Conservation (phyloP, 176 grass and related monocot genomes). For the Urochloa ruziziensis region DNA sequence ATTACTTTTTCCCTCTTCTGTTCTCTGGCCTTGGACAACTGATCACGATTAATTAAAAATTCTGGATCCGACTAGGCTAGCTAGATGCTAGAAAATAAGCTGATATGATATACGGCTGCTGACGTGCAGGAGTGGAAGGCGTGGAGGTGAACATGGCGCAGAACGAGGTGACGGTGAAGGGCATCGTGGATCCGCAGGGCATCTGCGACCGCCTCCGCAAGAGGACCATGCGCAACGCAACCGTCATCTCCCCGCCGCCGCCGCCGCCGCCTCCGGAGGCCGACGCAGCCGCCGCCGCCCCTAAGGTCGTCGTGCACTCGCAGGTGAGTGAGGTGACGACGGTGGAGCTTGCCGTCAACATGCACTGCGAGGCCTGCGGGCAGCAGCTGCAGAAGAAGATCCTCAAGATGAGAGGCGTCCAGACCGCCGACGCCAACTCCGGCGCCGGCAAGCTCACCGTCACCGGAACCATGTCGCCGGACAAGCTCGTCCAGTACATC, state of each 20-base stretch:
- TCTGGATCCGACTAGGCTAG: not conserved
- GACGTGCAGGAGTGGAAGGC: conserved; percentile 48
- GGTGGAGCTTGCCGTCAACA: conserved; percentile 71
- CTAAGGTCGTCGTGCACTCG: conserved; percentile 30
- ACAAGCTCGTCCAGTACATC: conserved; percentile 66
- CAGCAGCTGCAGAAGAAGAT: conserved; percentile 69
- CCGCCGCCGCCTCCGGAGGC: conserved; percentile 37
- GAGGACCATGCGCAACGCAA: conserved; percentile 61
- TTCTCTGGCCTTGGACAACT: not conserved
- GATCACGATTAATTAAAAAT: not conserved
- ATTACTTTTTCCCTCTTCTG: not conserved
- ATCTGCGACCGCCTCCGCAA: conserved; percentile 58
- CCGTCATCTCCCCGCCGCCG: conserved; percentile 50
- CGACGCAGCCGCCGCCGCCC: not conserved
- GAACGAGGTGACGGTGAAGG: conserved; percentile 71
- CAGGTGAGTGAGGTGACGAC: conserved; percentile 45
- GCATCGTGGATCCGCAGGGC: conserved; percentile 71
- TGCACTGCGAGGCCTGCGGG: conserved; percentile 93
- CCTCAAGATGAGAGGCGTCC: conserved; percentile 69
- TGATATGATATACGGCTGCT: not conserved
- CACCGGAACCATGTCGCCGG: conserved; percentile 43
- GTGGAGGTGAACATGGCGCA: conserved; percentile 64
- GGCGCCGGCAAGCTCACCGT: conserved; percentile 51
- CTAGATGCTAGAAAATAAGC: not conserved
- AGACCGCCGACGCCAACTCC: conserved; percentile 48